Evolutionary conservation across 2,329 filamentous ascomycete genomes (phyloP).

Genomic region (Proliferodiscus dingleyae): DNA sequence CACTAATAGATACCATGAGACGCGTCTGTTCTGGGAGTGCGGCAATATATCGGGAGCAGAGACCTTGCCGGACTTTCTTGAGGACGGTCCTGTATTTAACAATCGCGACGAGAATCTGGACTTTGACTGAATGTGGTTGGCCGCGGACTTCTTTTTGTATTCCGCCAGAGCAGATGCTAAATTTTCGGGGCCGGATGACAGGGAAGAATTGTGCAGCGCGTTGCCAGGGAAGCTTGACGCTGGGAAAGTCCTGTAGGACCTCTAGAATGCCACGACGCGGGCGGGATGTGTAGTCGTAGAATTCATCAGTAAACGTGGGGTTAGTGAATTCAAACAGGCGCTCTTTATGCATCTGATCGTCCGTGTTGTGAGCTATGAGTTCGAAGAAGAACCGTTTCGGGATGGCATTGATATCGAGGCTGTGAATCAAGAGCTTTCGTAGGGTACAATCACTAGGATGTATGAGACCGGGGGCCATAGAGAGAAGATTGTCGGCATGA

Average conservation of each 20-base stretch:
- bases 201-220: conserved; percentile 72
- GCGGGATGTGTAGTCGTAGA: conserved; percentile 92
- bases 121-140: conserved; percentile 40
- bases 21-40: conserved; percentile 51
- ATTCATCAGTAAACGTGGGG: conserved; percentile 77
- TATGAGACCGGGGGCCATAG: conserved; percentile 33
- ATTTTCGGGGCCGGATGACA: conserved; percentile 79
- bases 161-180: conserved; percentile 82
- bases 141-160: too few relatives aligned
- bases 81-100: conserved; percentile 90
- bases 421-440: conserved; percentile 70
- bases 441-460: conserved; percentile 44
- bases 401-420: conserved; percentile 85
- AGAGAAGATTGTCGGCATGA: conserved; percentile 30
- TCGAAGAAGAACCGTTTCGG: conserved; percentile 84
- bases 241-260: conserved; percentile 83
- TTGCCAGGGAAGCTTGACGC: conserved; percentile 73
- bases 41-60: conserved; percentile 84
- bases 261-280: conserved; percentile 88
- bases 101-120: conserved; percentile 78
- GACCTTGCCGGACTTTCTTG: conserved; percentile 74
- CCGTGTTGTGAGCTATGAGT: conserved; percentile 69
- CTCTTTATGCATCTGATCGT: conserved; percentile 68
- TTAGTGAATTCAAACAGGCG: conserved; percentile 79
- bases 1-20: conserved; percentile 54